Conservation (phyloP, 768 basidiomycete genomes). For the Chalciporus pseudorubinellus region DNA sequence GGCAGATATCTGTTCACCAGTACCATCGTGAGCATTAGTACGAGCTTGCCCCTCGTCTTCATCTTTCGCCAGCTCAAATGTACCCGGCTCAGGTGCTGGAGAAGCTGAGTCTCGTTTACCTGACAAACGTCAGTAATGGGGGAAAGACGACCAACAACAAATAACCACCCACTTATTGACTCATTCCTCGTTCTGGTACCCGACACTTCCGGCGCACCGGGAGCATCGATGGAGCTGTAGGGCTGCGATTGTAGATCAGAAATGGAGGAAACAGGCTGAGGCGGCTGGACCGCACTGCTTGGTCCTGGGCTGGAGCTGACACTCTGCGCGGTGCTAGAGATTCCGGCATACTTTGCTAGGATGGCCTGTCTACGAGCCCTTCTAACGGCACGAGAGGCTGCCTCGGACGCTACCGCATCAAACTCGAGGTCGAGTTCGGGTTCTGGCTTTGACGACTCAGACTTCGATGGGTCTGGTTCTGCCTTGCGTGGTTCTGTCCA, state of each 20-base stretch:
- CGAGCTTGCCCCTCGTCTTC: slow-evolving; percentile 49
- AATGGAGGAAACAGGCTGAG: slow-evolving; percentile 52
- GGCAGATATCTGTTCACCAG: slow-evolving; percentile 74
- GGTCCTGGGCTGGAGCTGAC: slow-evolving; percentile 58
- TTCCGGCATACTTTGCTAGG: slow-evolving; percentile 67
- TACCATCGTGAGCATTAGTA: slow-evolving; percentile 44
- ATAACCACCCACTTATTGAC: slow-evolving; percentile 19
- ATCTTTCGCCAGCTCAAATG: slow-evolving; percentile 70
- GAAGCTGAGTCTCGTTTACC: slow-evolving; percentile 55
- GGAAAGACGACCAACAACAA: not conserved
- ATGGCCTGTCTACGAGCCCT: slow-evolving; percentile 75
- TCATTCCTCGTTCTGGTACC: slow-evolving; percentile 15
- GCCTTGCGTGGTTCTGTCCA: slow-evolving; percentile 15
- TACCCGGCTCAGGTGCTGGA: slow-evolving; percentile 53
- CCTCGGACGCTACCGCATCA: slow-evolving; percentile 48
- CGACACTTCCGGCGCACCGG: slow-evolving; percentile 20
- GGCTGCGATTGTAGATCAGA: slow-evolving; percentile 64
- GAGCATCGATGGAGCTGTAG: slow-evolving; percentile 42
- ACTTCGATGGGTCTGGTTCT: slow-evolving; percentile 15
- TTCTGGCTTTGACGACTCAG: slow-evolving; percentile 26
- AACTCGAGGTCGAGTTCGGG: slow-evolving; percentile 53
- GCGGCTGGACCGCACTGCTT: slow-evolving; percentile 76
- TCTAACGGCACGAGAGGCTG: slow-evolving; percentile 63
- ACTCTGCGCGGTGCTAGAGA: slow-evolving; percentile 41
- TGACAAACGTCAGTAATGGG: slow-evolving; percentile 14